These are phyloP conservation scores for Trypanosoma scelopori DNA, from an alignment of 208 protist genomes.

Conservation along the genomic window DNA sequence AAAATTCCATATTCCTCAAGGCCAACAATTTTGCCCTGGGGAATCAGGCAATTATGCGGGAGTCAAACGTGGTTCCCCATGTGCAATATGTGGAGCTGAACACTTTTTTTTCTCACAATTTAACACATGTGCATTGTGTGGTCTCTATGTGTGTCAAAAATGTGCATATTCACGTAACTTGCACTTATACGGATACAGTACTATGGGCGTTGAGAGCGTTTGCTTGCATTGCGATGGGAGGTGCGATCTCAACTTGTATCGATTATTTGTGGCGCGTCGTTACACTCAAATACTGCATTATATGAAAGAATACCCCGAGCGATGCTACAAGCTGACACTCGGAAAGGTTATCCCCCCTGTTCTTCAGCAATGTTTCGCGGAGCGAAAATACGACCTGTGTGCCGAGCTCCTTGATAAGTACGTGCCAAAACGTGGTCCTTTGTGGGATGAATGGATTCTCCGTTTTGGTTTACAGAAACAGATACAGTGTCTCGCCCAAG, in stretches of 20 bases:
- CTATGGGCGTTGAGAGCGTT: constrained; percentile 7
- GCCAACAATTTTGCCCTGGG: not conserved
- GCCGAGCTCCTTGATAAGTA: constrained; percentile 28
- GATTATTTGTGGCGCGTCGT: constrained; percentile 28
- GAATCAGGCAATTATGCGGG: not conserved
- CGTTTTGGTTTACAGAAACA: constrained; percentile 22
- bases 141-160: constrained; percentile 15
- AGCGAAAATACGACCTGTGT: constrained; percentile 27
- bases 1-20: constrained; percentile 21
- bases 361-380: constrained; percentile 29
- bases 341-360: constrained; percentile 19
- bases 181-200: constrained; percentile 17
- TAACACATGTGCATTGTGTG: constrained; percentile 12
- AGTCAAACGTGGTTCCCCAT: not conserved
- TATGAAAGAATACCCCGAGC: constrained; percentile 22
- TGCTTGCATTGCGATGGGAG: constrained; percentile 29
- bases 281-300: constrained; percentile 28
- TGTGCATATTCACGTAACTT: constrained; percentile 20
- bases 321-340: constrained; percentile 25
- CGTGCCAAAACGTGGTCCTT: constrained; percentile 1
- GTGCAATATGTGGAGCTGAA: constrained; percentile 18
- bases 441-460: constrained; percentile 25
- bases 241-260: constrained; percentile 32
- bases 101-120: constrained; percentile 4
- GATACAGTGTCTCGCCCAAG: constrained; percentile 13